Base-by-base conservation (phyloP, 225 moss, liverwort and hornwort species). In the Physcomitrium patens region DNA sequence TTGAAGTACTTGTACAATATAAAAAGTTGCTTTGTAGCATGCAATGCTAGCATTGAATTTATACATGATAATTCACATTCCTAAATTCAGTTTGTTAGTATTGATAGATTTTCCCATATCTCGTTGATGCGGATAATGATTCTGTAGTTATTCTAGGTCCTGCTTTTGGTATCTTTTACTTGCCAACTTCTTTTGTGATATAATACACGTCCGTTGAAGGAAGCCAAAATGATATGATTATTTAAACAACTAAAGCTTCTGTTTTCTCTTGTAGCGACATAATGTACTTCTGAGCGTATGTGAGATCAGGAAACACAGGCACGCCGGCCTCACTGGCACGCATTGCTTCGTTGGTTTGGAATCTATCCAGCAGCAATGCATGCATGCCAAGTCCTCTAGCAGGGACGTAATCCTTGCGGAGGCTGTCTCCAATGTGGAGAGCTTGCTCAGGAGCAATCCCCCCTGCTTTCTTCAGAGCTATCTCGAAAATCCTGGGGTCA, bases 341-440 rank as follows among this genome's bases (percentile, higher is more conserved):
- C 87, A 85, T 56, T 84, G 85, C 78, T 91, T 91, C 31, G 10
- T 60, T 31, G 22, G 91, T 89, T 54, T 88, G 80, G 66, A 95
- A 95, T 27, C 92, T 86, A 74, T 95, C 94, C 70, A 95, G 75
- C 73, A 95, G 94, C 68, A 92, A 64, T 22, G 91, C 89, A 70
- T 95, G 92, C 94, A 95, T 92, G 75, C 94, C 92, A 9, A 95
- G 46, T 48, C 75, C 73, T 78, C 82, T 85, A 0, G 92, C 85
- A 43, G 94, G 89, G 16, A 91, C 57, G 78, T 87, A 94, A 70
- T 94, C 94, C 78, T 94, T 92, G 10, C 65, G 72, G 26, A 87
- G 81, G 75, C 83, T 92, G 77, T 92, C 94, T 72, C 94, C 94
- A 52, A 95, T 82, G 69, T 95, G 94, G 41, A 95, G 80, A 5